Evolutionary conservation across 495 filamentous ascomycete genomes (phyloP), one percentile per base, ranked within the genome.

Genomic region (Aspergillus mulundensis): DNA sequence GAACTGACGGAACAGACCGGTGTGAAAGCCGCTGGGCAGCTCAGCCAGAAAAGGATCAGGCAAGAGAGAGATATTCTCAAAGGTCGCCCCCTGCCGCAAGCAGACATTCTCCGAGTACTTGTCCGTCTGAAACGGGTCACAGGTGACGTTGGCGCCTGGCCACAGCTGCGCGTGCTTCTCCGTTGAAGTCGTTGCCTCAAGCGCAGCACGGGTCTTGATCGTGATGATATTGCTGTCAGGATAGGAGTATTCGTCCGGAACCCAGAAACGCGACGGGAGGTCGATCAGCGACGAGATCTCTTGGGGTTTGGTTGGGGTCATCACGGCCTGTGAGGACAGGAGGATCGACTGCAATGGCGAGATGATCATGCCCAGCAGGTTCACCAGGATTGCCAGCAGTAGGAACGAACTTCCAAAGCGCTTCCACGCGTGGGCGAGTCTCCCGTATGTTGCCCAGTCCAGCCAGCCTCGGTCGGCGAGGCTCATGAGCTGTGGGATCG

Each of bases 381-480:
- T 36, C 12, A 65, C 20, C 32, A 62, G 12, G 19, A 69, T 39
- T 5, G 64, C 61, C 7, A 59, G 36, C 3, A 64, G 11, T 7
- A 67, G 53, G 25, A 70, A 59, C 0, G 55, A 28, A 43, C 56
- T 64, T 8, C 56, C 40, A 34, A 59, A 62, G 3, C 57, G 50
- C 8, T 47, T 47, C 23, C 44, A 47, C 14, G 18, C 32, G 54
- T 42, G 40, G 4, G 20, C 2, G 7, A 61, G 15, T 28, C 32
- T n/a, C 36, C 24, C 40, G 20, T 50, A 56, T 12, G 51, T 64
- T 21, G 23, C n/a, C 18, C 47, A 38, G 50, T 64, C 60, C 21
- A 45, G 59, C 67, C 69, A 72, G 14, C 63, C 56, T 21, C 57
- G 54, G 46, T 70, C 66, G 0, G 69, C 67, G 2, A 72, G 59